Conservation (phyloP, 805 yeast species). For the Yamadazyma scolyti region DNA sequence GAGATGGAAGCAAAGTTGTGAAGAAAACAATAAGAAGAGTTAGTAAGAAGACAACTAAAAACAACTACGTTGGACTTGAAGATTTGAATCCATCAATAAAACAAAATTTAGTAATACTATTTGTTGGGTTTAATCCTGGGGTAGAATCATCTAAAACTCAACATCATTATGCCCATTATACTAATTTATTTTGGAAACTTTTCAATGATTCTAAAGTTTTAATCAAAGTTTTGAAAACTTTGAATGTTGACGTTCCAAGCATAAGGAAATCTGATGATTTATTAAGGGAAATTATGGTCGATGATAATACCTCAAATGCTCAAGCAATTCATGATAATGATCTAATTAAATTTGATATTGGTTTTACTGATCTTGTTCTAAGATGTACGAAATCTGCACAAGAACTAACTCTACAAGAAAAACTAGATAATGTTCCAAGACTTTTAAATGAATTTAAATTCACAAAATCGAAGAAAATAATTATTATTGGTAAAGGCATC, state of each 20-base stretch:
- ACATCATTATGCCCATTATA: constrained; percentile 70
- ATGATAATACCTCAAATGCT: constrained; percentile 6
- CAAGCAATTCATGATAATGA: constrained; percentile 38
- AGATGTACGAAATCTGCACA: constrained; percentile 59
- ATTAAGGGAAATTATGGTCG: constrained; percentile 11
- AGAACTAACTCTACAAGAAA: constrained; percentile 51
- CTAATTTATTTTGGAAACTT: constrained; percentile 67
- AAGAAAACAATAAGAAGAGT: background rate
- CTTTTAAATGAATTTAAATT: constrained; percentile 42
- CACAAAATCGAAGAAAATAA: constrained; percentile 40
- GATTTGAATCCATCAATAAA: constrained; percentile 25
- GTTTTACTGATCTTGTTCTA: constrained; percentile 68
- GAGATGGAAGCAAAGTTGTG: background rate
- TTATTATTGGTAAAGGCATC: constrained; percentile 71
- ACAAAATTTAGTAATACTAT: constrained; percentile 36
- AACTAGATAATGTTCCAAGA: constrained; percentile 50
- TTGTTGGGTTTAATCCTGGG: constrained; percentile 75
- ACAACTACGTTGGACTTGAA: constrained; percentile 1
- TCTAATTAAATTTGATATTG: constrained; percentile 45
- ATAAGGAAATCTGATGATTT: constrained; percentile 7
- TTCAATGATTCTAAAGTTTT: constrained; percentile 51
- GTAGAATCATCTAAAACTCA: constrained; percentile 55
- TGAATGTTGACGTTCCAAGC: constrained; percentile 1
- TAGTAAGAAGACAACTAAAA: background rate
- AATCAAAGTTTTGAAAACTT: constrained; percentile 10